Evolutionary conservation across 2,329 filamentous ascomycete genomes (phyloP), one percentile per base, ranked within the genome.

Genomic region (Colletotrichum orchidophilum): DNA sequence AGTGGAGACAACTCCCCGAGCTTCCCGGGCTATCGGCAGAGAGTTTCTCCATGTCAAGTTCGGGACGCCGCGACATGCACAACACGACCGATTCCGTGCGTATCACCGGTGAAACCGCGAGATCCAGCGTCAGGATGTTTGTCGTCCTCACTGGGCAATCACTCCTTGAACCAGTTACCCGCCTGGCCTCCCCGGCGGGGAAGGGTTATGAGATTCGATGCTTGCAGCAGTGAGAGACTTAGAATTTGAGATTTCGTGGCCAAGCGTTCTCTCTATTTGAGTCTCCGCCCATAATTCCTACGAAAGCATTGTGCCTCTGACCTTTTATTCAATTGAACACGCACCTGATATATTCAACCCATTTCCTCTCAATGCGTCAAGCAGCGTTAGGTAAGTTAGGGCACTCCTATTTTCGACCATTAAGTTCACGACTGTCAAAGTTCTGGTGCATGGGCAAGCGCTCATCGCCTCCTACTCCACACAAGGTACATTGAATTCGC

Each of bases 1-100:
- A 50, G 62, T 54, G 66, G 61, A 46, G 62, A 46, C 15, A 27
- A 7, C 15, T 8, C 24, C 26, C 61, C 39, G 52, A 24, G 5
- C 46, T 12, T 29, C 29, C 61, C 62, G 62, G 67, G 35, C 33
- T 33, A 49, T 66, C 67, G 67, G 67, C 57, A 55, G 24, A 67
- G 57, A 35, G 67, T 70, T 70, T 70, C 67, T 70, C 67, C 67
- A 52, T 50, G 35, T 24, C 21, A 11, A n/a, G 9, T 15, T 18
- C 59, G 7, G 21, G 27, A 35, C 29, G 1, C 29, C 46, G 31
- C n/a, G 11, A 46, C 29, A 53, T 29, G 18, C 39, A 11, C 42
- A 35, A 15, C 15, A 63, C 9, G 21, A 27, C 58, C 27, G 13
- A n/a, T 13, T 33, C 11, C 24, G 5, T 46, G 26, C 24, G 5